Evolutionary conservation across 2,329 filamentous ascomycete species (phyloP), one percentile per base, ranked within the genome.

Genomic region (Diaporthe destruens): DNA sequence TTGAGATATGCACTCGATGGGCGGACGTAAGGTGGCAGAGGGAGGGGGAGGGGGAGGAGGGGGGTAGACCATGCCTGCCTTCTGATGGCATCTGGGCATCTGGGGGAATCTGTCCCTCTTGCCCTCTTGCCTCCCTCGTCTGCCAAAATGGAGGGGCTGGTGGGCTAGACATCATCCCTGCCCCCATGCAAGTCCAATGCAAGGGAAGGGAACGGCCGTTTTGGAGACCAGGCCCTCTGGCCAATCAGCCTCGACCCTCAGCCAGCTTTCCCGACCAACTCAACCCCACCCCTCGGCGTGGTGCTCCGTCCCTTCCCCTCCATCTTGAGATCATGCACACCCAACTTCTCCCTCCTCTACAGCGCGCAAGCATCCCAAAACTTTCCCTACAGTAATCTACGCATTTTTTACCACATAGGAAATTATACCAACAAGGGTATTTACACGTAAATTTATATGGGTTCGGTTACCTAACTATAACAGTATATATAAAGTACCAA

Each of bases 61-160:
- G 36, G 53, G 53, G 29, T 20, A n/a, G n/a, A n/a, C n/a, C n/a
- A 14, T 20, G n/a, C 44, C 34, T 7, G 23, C 39, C 55, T n/a
- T 53, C 59, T 63, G 59, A 29, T 29, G 29, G 29, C 29, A 29
- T 29, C 29, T 29, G 29, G 29, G 29, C 29, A 29, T 29, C 29
- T 29, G 29, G 67, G 29, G 23, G n/a, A 7, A 65, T 18, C 39
- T 42, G 47, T 44, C 42, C 32, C 36, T 32, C 39, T n/a, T n/a
- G n/a, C n/a, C n/a, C n/a, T n/a, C n/a, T n/a, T n/a, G n/a, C n/a
- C 25, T 29, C 36, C 25, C n/a, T 51, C n/a, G n/a, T n/a, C 61
- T 36, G 70, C 70, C 70, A 39, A 67, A 68, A 71, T 42, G 51
- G 70, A 56, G 69, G 47, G 69, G 69, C 69, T 71, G 69, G 61